A percentile compares a stretch with the other conserved stretches of the same genome.
phyloP scores from a whole-genome alignment of 2,329 filamentous ascomycete genomes.

The Stemphylium beticola region DNA sequence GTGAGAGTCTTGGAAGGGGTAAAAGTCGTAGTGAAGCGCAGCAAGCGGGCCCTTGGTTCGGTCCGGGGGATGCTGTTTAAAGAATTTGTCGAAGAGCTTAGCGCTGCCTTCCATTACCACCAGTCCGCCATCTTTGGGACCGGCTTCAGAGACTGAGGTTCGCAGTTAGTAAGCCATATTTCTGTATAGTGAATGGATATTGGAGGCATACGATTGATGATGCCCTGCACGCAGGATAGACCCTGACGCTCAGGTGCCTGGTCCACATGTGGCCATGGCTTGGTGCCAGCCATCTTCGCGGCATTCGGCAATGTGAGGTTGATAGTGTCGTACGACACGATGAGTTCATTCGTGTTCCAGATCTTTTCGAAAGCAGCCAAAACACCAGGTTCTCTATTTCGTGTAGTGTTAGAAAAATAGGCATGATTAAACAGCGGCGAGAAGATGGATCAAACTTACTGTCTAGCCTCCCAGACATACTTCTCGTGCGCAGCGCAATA shows the following conservation, averaged over 20 bases:
- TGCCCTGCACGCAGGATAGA: conserved; percentile 51
- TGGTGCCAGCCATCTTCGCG: conserved; percentile 42
- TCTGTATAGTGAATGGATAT: conserved; percentile 34
- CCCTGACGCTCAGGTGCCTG: conserved; percentile 50
- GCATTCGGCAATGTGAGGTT: conserved; percentile 53
- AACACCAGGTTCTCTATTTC: conserved; percentile 46
- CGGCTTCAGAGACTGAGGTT: conserved; percentile 25
- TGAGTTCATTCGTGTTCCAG: conserved; percentile 46
- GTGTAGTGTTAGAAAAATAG: neutral
- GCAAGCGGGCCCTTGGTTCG: conserved; percentile 20
- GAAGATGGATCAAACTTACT: conserved; percentile 3
- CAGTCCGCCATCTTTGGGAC: conserved; percentile 55
- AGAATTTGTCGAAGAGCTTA: conserved; percentile 40
- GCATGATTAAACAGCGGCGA: neutral
- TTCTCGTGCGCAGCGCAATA: conserved; percentile 53
- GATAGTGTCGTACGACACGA: conserved; percentile 45
- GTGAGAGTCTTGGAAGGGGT: conserved; percentile 51
- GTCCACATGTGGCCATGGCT: conserved; percentile 54
- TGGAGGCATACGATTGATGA: conserved; percentile 49
- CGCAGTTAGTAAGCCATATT: neutral
- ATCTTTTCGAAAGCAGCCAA: conserved; percentile 52
- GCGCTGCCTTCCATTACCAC: conserved; percentile 53
- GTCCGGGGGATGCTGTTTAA: conserved; percentile 16
- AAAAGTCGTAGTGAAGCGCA: conserved; percentile 26
- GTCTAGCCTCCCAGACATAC: conserved; percentile 53